phyloP scores from a whole-genome alignment of 768 basidiomycete species.

The Collybiopsis luxurians region DNA sequence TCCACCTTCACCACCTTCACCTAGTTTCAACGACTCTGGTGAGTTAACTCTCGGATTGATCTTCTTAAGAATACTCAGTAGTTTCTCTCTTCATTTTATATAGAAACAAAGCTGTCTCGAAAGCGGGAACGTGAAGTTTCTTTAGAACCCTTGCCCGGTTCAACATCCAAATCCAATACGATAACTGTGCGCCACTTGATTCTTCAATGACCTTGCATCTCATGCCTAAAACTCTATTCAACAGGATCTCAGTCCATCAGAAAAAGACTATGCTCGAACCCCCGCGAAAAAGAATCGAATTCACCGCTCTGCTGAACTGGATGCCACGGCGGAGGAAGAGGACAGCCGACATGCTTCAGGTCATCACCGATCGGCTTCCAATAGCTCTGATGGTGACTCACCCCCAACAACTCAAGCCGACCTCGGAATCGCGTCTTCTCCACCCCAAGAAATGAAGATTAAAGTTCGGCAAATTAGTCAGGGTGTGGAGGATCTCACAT shows the following conservation, averaged over 20 bases:
- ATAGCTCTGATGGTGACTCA: conserved; percentile 38
- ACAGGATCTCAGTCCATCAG: conserved; percentile 8
- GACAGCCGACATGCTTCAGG: conserved; percentile 26
- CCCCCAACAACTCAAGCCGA: conserved; percentile 34
- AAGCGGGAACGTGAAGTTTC: conserved; percentile 82
- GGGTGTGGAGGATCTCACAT: conserved; percentile 75
- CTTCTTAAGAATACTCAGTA: conserved; percentile 14
- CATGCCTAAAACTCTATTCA: conserved; percentile 16
- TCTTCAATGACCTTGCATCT: conserved; percentile 10
- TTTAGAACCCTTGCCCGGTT: conserved; percentile 48
- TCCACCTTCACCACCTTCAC: conserved; percentile 43
- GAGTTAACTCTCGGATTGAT: conserved; percentile 16
- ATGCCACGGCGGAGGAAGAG: conserved; percentile 63
- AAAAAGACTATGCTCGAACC: conserved; percentile 50
- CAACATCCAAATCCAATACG: conserved; percentile 45
- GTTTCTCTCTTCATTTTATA: conserved; percentile 7
- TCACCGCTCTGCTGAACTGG: conserved; percentile 34
- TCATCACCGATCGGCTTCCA: conserved; percentile 7
- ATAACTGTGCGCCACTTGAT: conserved; percentile 31
- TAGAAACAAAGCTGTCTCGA: conserved; percentile 52
- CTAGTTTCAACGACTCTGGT: conserved; percentile 45
- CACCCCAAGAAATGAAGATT: conserved; percentile 73
- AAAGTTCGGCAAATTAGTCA: conserved; percentile 73
- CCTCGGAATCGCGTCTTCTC: conserved; percentile 46
- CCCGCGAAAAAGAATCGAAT: conserved; percentile 78